Evolutionary conservation across 306 rosid genomes (phyloP), one percentile per base, ranked within the genome.

Genomic region (Lithocarpus polystachyus): DNA sequence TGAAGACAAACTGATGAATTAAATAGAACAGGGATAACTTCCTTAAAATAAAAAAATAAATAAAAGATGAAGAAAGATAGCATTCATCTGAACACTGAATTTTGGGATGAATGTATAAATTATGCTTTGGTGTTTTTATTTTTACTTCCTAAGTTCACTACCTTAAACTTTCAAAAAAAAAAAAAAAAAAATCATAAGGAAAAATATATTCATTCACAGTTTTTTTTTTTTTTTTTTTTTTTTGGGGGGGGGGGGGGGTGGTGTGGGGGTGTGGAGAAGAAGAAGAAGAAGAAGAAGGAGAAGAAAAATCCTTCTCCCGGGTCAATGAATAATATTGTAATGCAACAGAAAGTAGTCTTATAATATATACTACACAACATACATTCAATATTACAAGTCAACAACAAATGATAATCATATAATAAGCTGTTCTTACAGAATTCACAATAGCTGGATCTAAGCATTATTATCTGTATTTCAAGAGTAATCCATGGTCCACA

Each of bases 241-340:
- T 0, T 37, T 0, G 0, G 0, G 6, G 45, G 8, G 9, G 45
- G 45, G 14, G 51, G 51, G 13, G 2, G 51, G 13, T 1, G 13
- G 13, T 2, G 13, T 0, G 3, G 13, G 9, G 48, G 1, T 0
- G 3, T 0, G 52, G 0, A 3, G 3, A 1, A 45, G 51, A 43
- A 43, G 13, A 11, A 9, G 22, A 23, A 26, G 10, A 26, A 19
- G 7, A 4, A 57, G 29, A 20, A 57, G 19, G n/a, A n/a, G n/a
- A n/a, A 56, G 4, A n/a, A 6, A 22, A 56, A 7, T 19, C 23
- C 7, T 55, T 55, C 60, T 55, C 22, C 22, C 5, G 60, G 43
- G 43, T 35, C 43, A 35, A 35, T 35, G 43, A 35, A 6, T 35
- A 4, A 35, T 35, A 35, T 35, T 35, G 43, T 35, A 35, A 35